Conservation (phyloP, 352 stramenopile genomes). For the Globisporangium irregulare region DNA sequence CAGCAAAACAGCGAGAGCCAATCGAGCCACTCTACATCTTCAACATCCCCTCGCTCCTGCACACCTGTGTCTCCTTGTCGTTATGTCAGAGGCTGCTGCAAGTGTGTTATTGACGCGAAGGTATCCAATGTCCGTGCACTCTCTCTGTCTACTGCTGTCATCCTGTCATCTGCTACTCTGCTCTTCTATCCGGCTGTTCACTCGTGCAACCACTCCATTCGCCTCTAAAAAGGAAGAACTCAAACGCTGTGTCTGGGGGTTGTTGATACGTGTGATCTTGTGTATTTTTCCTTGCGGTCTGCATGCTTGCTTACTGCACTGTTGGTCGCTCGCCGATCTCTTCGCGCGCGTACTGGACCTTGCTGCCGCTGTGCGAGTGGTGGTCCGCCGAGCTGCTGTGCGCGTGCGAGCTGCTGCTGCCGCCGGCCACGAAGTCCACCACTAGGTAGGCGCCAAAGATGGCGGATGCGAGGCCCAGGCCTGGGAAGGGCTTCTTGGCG, state of each 20-base stretch:
- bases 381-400: constrained; percentile 22
- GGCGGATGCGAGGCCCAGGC: constrained; percentile 63
- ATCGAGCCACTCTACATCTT: neutral
- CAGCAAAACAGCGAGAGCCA: neutral
- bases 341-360: constrained; percentile 52
- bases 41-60: neutral
- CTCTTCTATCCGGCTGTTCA: neutral
- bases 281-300: neutral
- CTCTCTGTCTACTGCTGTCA: neutral
- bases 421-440: constrained; percentile 53
- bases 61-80: neutral
- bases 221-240: neutral
- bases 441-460: constrained; percentile 83
- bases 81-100: neutral
- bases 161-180: no score
- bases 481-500: constrained; percentile 85
- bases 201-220: neutral
- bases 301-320: constrained; percentile 29
- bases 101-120: no score
- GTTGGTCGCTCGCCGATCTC: constrained; percentile 62
- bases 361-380: constrained; percentile 35
- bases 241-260: neutral
- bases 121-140: neutral
- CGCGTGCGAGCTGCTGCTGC: constrained; percentile 34
- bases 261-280: neutral